Evolutionary conservation across 208 protist species (phyloP).

Genomic region (Acanthamoeba royreba): DNA sequence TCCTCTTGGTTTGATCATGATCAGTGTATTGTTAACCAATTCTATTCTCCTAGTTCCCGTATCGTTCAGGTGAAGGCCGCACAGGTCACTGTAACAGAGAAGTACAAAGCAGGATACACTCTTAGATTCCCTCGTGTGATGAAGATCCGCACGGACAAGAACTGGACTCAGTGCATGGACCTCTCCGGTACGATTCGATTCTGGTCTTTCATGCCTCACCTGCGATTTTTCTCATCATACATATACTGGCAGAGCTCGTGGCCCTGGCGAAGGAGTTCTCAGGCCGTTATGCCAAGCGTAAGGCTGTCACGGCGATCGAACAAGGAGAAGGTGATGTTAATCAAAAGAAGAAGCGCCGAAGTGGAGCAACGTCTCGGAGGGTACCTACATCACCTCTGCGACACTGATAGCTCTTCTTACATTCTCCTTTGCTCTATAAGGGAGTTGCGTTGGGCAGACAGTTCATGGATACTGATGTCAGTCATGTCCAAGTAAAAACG

Average conservation of each 20-base stretch:
- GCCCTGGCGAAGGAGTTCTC: conserved; percentile 34
- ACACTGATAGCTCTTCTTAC: background rate
- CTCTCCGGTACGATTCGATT: conserved; percentile 4
- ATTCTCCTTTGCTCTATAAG: background rate
- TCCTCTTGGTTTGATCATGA: background rate
- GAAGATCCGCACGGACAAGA: conserved; percentile 62
- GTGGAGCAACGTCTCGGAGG: background rate
- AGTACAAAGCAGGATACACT: conserved; percentile 61
- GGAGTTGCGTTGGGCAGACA: background rate
- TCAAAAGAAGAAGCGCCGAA: conserved; percentile 29
- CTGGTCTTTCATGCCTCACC: background rate
- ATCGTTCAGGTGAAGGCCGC: conserved; percentile 67
- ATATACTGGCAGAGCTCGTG: background rate
- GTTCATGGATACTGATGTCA: conserved; percentile 66
- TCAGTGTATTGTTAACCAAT: background rate
- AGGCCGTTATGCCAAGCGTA: conserved; percentile 60
- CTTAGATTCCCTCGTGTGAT: conserved; percentile 67
- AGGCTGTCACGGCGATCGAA: background rate
- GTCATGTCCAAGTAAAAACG: background rate
- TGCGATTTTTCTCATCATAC: background rate
- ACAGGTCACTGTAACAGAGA: conserved; percentile 58
- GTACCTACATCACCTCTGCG: background rate
- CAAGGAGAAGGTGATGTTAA: background rate
- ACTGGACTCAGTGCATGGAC: conserved; percentile 56
- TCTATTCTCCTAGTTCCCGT: conserved; percentile 13